Evolutionary conservation across 176 grass and related monocot genomes (phyloP), one percentile per base, ranked within the genome.

Genomic region (Calamus simplicifolius): DNA sequence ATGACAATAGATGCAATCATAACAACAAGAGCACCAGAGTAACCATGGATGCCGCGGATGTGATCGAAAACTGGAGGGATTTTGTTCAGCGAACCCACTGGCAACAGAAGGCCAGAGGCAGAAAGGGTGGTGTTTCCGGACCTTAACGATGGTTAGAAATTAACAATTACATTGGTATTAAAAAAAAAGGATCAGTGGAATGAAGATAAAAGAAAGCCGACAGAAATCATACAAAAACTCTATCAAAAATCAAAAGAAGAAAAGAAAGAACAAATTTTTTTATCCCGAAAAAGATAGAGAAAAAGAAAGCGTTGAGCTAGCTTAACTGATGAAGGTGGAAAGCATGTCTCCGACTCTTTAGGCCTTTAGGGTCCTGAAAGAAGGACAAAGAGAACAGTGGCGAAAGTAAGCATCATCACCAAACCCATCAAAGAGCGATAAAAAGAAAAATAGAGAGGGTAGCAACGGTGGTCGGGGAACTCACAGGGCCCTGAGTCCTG

Each of bases 281-380:
- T 43, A 43, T 3, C 8, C 8, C 8, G 12, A 43, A 12, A 13
- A 1, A 43, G 8, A 43, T 3, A 43, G 35, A 69, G 60, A 12
- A 19, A 12, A 1, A 64, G 56, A 68, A 67, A 12, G 31, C 27
- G 4, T 25, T 51, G 7, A 57, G 50, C 8, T 27, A 67, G 29
- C 29, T 66, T 69, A 64, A 96, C 91, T 85, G 80, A 64, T 90
- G 79, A 29, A 87, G 78, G 67, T 96, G 83, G 81, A 96, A 96
- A 66, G 92, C 86, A 72, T 82, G 92, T 52, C 69, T 61, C 66
- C 75, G 83, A 83, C 90, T 96, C 87, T 96, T 96, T 57, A 96
- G 71, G 52, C 77, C 77, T 83, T 96, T 90, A 17, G 92, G 92
- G 57, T 96, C 92, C 92, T 96, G 71, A 19, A 73, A 52, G 64